These are phyloP conservation scores for Curvularia sp. DNA, from an alignment of 2,329 filamentous ascomycete genomes.

Conservation along the genomic window DNA sequence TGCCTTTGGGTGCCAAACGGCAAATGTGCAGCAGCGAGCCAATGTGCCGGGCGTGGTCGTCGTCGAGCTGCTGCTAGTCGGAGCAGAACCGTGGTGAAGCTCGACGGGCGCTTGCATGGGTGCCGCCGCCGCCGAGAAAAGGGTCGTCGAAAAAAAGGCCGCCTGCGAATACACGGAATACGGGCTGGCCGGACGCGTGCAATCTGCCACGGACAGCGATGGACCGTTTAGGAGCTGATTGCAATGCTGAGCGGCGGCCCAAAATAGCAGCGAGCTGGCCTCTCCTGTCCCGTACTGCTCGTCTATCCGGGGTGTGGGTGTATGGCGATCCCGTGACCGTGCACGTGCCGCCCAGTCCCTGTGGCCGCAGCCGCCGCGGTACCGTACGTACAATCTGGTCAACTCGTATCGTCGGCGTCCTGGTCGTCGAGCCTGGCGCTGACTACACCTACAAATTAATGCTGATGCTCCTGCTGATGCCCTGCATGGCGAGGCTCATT, in stretches of 20 bases:
- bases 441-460: too few species aligned
- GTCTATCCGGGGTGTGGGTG: conserved; percentile 4
- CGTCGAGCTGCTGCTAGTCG: neutral
- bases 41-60: neutral
- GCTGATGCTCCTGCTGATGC: too few species aligned
- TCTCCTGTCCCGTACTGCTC: conserved; percentile 1
- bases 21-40: neutral
- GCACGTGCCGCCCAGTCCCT: neutral
- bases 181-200: neutral
- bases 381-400: neutral
- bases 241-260: conserved; percentile 1
- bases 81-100: neutral
- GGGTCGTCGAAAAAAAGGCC: neutral
- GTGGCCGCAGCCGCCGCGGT: neutral
- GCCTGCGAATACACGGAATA: too few species aligned
- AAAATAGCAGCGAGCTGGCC: neutral
- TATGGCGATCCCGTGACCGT: neutral
- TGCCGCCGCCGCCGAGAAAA: too few species aligned
- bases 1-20: conserved; percentile 2
- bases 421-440: too few species aligned
- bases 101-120: neutral
- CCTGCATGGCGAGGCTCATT: neutral
- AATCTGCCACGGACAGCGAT: neutral
- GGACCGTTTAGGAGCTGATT: neutral
- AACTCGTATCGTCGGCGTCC: neutral